Conservation (phyloP, 2,329 filamentous ascomycete species). For the Didymella arachidicola region DNA sequence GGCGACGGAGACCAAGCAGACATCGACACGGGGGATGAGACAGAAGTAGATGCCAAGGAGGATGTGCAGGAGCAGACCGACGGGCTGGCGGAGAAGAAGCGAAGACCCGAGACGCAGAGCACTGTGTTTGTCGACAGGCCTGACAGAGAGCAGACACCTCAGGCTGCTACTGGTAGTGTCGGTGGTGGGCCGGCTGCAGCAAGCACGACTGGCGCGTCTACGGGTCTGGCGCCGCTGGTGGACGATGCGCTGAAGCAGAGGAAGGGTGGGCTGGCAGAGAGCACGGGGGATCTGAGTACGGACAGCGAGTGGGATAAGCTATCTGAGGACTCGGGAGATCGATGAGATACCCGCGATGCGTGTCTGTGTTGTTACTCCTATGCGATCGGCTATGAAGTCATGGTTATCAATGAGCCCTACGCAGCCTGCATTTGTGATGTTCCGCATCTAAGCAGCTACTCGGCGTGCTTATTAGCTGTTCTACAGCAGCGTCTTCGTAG, state of each 20-base stretch:
- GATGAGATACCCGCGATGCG: constrained; percentile 32
- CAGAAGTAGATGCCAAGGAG: constrained; percentile 53
- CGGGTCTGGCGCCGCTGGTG: constrained; percentile 39
- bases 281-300: constrained; percentile 71
- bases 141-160: constrained; percentile 34
- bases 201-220: constrained; percentile 42
- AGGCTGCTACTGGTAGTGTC: constrained; percentile 21
- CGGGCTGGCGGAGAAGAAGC: constrained; percentile 26
- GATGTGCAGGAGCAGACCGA: constrained; percentile 34
- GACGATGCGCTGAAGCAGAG: constrained; percentile 56
- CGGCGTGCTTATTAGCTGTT: too few relatives aligned
- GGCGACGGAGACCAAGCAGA: constrained; percentile 42
- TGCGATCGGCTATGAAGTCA: neutral
- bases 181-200: constrained; percentile 22
- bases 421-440: constrained; percentile 16
- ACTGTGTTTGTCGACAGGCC: constrained; percentile 47
- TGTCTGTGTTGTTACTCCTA: constrained; percentile 11
- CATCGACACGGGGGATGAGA: constrained; percentile 56
- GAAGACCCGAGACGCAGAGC: constrained; percentile 32
- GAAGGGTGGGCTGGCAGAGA: constrained; percentile 54
- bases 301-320: constrained; percentile 99
- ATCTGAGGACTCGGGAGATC: constrained; percentile 59
- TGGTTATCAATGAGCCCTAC: constrained; percentile 8
- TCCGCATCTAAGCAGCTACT: too few relatives aligned
- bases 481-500: neutral